phyloP scores from a whole-genome alignment of 164 flowering plant species.

The Tetrastigma voinierianum region DNA sequence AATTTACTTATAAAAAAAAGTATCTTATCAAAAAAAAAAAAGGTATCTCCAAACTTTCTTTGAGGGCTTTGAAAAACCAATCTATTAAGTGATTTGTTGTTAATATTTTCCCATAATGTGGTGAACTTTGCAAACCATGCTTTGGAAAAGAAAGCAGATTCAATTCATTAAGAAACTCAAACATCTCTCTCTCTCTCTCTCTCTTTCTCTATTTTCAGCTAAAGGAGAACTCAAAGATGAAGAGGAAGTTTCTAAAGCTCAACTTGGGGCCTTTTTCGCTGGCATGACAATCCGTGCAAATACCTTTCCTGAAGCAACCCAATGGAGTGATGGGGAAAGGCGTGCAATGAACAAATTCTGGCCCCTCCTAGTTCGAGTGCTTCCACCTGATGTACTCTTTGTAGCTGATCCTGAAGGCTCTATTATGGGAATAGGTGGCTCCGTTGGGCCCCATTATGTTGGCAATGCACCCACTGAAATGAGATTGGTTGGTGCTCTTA shows the following conservation, averaged over 20 bases:
- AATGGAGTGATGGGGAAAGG: conserved; percentile 98
- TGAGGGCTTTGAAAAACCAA: no score
- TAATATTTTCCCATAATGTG: no score
- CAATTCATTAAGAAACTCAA: no score
- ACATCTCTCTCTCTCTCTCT: neutral
- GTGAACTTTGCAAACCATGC: no score
- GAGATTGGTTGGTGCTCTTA: conserved; percentile 95
- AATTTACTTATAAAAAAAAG: no score
- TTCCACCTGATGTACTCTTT: conserved; percentile 80
- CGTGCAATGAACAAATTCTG: conserved; percentile 81
- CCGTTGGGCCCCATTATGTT: conserved; percentile 75
- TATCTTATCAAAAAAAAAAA: no score
- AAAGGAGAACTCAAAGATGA: conserved; percentile 89
- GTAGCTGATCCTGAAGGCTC: conserved; percentile 98
- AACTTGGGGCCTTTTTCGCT: conserved; percentile 95
- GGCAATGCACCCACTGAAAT: conserved; percentile 69
- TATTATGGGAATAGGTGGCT: conserved; percentile 71
- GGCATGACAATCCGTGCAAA: conserved; percentile 96
- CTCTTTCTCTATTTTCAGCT: conserved; percentile 33
- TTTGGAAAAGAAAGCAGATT: no score
- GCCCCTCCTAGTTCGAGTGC: conserved; percentile 70
- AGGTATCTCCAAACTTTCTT: no score
- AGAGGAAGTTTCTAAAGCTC: conserved; percentile 81
- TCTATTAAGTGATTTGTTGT: no score
- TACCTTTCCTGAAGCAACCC: conserved; percentile 87